phyloP scores from a whole-genome alignment of 148 eudicot genomes.

The Euryodendron excelsum region DNA sequence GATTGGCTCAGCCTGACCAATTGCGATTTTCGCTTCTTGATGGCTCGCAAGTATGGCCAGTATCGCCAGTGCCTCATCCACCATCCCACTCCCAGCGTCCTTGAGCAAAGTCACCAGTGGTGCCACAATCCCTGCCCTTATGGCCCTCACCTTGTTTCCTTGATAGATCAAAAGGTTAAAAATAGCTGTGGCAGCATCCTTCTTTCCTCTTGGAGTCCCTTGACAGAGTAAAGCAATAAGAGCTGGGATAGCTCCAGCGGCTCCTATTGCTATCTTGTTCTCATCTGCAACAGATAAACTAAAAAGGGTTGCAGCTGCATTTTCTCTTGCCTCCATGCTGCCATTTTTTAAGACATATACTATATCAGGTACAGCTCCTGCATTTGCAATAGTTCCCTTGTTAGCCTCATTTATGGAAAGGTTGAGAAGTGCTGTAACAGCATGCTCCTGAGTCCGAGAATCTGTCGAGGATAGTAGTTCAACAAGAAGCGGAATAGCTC shows the following conservation, averaged over 20 bases:
- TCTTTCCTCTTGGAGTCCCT: constrained; percentile 23
- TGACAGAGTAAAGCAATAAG: constrained; percentile 12
- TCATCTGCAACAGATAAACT: constrained; percentile 17
- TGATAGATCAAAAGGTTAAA: constrained; percentile 4
- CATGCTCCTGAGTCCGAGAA: constrained; percentile 15
- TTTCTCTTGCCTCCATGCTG: constrained; percentile 16
- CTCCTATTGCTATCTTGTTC: constrained; percentile 12
- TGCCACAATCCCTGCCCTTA: background rate
- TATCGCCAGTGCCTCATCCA: background rate
- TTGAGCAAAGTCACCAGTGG: background rate
- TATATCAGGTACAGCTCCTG: constrained; percentile 8
- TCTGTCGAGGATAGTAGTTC: constrained; percentile 15
- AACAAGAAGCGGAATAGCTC: constrained; percentile 11
- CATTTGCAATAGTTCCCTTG: constrained; percentile 6
- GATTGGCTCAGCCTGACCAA: background rate
- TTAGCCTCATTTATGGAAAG: constrained; percentile 19
- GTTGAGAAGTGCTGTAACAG: constrained; percentile 27
- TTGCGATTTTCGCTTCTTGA: background rate
- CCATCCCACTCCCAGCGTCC: background rate
- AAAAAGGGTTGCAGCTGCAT: constrained; percentile 21
- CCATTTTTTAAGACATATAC: constrained; percentile 16
- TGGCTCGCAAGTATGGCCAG: background rate
- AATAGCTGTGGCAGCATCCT: constrained; percentile 17
- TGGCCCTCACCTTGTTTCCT: constrained; percentile 4
- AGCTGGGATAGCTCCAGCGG: constrained; percentile 12